Percentiles rank a stretch among this genome's conserved stretches.
Evolutionary conservation across 164 flowering plant genomes (phyloP).

Genomic region (Annona cherimola): DNA sequence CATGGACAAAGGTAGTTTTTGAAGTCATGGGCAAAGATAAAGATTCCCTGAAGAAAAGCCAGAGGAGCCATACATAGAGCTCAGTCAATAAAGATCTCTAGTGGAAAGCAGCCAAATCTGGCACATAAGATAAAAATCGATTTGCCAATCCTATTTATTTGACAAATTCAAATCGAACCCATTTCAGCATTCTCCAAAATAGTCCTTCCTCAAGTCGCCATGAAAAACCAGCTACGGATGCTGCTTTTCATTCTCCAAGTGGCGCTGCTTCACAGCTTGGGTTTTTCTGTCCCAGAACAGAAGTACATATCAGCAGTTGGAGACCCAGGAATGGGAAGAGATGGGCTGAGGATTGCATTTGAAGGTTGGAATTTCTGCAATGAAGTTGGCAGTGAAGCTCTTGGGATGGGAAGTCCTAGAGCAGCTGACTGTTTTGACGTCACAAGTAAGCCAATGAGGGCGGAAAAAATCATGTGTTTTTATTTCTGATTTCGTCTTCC

Average conservation of each 20-base stretch:
- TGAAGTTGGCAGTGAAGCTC: constrained; percentile 88
- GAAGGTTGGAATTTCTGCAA: constrained; percentile 98
- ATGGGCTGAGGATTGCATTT: constrained; percentile 67
- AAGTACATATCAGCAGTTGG: constrained; percentile 38
- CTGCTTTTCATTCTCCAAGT: constrained; percentile 18
- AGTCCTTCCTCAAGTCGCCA: constrained; percentile 7
- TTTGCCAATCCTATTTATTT: background rate
- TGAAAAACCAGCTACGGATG: constrained; percentile 11
- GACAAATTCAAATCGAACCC: background rate
- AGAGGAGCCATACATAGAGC: background rate
- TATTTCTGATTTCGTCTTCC: background rate
- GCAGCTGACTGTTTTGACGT: constrained; percentile 90
- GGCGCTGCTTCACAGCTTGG: constrained; percentile 11
- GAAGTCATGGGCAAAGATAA: background rate
- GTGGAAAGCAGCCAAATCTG: constrained; percentile 8
- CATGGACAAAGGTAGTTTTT: background rate
- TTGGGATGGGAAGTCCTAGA: constrained; percentile 84
- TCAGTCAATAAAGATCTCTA: background rate
- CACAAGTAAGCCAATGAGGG: constrained; percentile 25
- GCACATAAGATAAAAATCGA: background rate
- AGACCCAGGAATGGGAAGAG: constrained; percentile 75
- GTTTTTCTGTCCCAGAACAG: constrained; percentile 12
- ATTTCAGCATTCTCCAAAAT: background rate
- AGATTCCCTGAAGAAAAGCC: background rate
- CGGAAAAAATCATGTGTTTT: background rate